These are phyloP conservation scores for Suhomyces anneliseae DNA, from an alignment of 1,139 yeast genomes.

Conservation along the genomic window DNA sequence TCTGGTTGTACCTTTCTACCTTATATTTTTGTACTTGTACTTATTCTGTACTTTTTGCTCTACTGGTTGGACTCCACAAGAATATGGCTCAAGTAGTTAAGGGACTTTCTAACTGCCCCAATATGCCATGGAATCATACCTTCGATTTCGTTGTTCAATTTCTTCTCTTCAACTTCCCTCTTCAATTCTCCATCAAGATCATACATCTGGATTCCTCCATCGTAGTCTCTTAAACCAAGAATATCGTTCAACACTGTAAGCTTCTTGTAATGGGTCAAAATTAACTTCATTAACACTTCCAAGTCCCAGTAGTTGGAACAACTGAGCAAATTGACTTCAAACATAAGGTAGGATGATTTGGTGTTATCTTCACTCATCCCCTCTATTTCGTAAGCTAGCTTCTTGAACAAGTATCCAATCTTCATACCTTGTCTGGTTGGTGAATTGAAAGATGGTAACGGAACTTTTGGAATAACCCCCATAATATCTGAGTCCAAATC, in stretches of 20 bases:
- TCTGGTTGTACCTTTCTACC: not conserved
- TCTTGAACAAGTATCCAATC: constrained; percentile 66
- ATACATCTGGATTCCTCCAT: constrained; percentile 17
- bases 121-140: constrained; percentile 78
- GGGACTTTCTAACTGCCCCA: constrained; percentile 67
- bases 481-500: constrained; percentile 58
- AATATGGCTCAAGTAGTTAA: constrained; percentile 48
- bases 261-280: constrained; percentile 68
- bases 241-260: constrained; percentile 53
- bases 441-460: constrained; percentile 67
- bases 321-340: constrained; percentile 66
- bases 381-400: constrained; percentile 14
- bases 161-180: constrained; percentile 5
- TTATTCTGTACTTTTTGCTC: not conserved
- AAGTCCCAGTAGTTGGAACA: constrained; percentile 66
- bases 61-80: constrained; percentile 28
- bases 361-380: constrained; percentile 13
- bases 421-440: constrained; percentile 71
- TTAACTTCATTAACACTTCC: constrained; percentile 54
- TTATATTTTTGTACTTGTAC: not conserved
- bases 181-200: constrained; percentile 5
- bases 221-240: constrained; percentile 33
- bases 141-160: constrained; percentile 13
- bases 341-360: constrained; percentile 27
- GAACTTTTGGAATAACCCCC: constrained; percentile 61